These are phyloP conservation scores for Xerocomus nothofagi DNA, from an alignment of 1,284 basidiomycete species.

Conservation along the genomic window DNA sequence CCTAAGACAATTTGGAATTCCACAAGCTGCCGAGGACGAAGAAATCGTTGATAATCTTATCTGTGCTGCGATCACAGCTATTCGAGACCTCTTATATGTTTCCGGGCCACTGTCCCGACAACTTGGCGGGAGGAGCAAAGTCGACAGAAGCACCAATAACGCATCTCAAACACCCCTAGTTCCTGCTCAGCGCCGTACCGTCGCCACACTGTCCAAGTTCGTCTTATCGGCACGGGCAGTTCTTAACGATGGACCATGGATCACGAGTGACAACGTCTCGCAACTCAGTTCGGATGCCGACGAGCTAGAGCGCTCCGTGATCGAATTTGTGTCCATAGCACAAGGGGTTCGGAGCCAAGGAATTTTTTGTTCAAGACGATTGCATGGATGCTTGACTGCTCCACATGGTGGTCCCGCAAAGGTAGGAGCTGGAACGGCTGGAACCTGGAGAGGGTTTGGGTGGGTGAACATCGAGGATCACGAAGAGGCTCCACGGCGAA, in stretches of 20 bases:
- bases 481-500: conserved; percentile 34
- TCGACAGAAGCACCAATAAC: conserved; percentile 21
- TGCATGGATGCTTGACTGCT: conserved; percentile 29
- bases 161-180: conserved; percentile 37
- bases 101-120: conserved; percentile 33
- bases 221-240: conserved; percentile 36
- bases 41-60: conserved; percentile 31
- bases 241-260: conserved; percentile 35
- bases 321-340: conserved; percentile 32
- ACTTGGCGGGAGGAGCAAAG: conserved; percentile 17
- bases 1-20: conserved; percentile 32
- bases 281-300: conserved; percentile 32
- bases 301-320: conserved; percentile 31
- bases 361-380: conserved; percentile 19
- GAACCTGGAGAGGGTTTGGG: conserved; percentile 36
- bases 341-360: conserved; percentile 30
- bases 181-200: conserved; percentile 36
- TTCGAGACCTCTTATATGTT: conserved; percentile 37
- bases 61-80: conserved; percentile 24
- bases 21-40: conserved; percentile 27
- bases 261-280: conserved; percentile 16
- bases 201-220: conserved; percentile 39
- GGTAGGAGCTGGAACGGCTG: conserved; percentile 33
- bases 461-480: conserved; percentile 35
- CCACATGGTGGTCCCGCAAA: conserved; percentile 17